A percentile compares a stretch with the other conserved stretches of the same genome.
Conservation (phyloP, 1,284 basidiomycete species). For the Pholiota adiposa region DNA sequence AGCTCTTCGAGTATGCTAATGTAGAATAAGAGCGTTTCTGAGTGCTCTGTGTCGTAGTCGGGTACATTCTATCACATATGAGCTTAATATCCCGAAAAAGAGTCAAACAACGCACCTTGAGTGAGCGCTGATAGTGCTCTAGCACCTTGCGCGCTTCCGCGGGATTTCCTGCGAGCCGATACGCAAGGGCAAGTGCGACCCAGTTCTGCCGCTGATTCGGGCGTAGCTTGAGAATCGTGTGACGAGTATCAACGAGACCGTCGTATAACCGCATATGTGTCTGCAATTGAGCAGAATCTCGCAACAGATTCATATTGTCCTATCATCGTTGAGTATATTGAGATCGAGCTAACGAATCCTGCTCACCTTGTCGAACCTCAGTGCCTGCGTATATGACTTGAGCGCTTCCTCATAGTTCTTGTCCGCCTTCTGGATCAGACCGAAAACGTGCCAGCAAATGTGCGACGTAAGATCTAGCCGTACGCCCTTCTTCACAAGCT, state of each 20-base stretch:
- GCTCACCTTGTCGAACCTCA: conserved; percentile 87
- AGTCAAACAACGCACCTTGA: conserved; percentile 53
- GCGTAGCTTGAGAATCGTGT: conserved; percentile 80
- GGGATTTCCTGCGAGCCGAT: conserved; percentile 83
- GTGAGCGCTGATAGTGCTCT: conserved; percentile 65
- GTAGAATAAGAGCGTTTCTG: conserved; percentile 86
- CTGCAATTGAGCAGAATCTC: conserved; percentile 90
- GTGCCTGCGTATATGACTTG: conserved; percentile 83
- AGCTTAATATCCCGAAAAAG: conserved; percentile 7
- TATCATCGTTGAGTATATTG: conserved; percentile 33
- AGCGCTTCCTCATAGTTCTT: conserved; percentile 91
- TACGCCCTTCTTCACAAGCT: conserved; percentile 88
- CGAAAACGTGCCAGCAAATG: conserved; percentile 98
- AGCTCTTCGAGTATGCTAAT: conserved; percentile 80
- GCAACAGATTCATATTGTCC: conserved; percentile 94
- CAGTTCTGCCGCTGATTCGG: conserved; percentile 90
- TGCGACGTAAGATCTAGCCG: conserved; percentile 90
- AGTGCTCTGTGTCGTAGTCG: conserved; percentile 83
- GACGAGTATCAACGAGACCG: conserved; percentile 81
- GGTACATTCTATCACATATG: conserved; percentile 62
- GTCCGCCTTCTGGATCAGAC: conserved; percentile 90
- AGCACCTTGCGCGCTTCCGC: conserved; percentile 77
- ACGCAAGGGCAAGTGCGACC: conserved; percentile 88
- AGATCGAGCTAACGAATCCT: neutral
- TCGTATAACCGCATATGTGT: conserved; percentile 90